Percentiles rank a stretch among this genome's conserved stretches.
Evolutionary conservation across 1,284 basidiomycete genomes (phyloP).

Genomic region (Wolfiporia cocos): DNA sequence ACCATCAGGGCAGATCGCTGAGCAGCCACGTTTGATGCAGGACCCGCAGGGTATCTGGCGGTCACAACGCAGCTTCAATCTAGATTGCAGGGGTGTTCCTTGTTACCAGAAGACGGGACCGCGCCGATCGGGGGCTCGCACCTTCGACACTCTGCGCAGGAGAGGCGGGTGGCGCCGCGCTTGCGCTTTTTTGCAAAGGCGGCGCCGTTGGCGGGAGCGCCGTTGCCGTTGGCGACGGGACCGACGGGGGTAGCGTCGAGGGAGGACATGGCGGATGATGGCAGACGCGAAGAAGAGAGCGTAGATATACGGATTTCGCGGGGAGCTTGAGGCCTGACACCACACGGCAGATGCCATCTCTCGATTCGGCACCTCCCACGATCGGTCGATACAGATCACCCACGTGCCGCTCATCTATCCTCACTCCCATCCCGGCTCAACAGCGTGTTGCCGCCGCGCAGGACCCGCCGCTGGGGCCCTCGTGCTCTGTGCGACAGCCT

Average conservation of each 20-base stretch:
- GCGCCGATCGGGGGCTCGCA: slow-evolving; percentile 18
- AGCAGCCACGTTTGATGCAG: slow-evolving; percentile 65
- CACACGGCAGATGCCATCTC: background rate
- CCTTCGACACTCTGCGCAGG: slow-evolving; percentile 75
- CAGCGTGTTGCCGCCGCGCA: no score
- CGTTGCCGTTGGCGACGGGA: slow-evolving; percentile 22
- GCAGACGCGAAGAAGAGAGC: slow-evolving; percentile 5
- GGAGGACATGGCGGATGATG: slow-evolving; percentile 30
- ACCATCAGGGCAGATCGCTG: slow-evolving; percentile 62
- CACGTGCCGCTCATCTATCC: background rate
- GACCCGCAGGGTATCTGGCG: slow-evolving; percentile 60
- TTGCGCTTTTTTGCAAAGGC: slow-evolving; percentile 56
- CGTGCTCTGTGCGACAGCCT: background rate
- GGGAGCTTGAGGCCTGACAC: no score
- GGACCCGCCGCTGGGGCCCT: no score
- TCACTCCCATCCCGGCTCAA: background rate
- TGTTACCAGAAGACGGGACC: slow-evolving; percentile 3
- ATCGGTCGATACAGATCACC: background rate
- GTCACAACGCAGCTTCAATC: slow-evolving; percentile 73
- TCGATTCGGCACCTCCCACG: background rate
- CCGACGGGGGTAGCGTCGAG: slow-evolving; percentile 16
- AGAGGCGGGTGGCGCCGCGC: slow-evolving; percentile 69
- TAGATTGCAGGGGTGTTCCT: slow-evolving; percentile 20
- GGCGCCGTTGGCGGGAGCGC: slow-evolving; percentile 18
- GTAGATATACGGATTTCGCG: background rate